Evolutionary conservation across 805 yeast species (phyloP).

Genomic region (Zygotorulaspora florentina): DNA sequence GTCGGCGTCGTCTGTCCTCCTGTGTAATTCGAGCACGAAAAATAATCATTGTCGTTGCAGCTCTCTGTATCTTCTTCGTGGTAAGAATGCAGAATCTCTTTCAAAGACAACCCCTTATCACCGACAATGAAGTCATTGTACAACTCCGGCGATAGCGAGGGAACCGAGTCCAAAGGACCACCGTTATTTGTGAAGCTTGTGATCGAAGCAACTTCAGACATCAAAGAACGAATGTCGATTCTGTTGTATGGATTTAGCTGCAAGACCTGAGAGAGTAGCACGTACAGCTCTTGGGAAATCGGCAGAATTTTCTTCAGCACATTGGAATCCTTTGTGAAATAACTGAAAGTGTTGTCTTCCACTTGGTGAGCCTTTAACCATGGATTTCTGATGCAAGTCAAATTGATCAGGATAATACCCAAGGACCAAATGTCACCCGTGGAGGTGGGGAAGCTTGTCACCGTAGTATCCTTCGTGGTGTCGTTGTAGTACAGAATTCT

Average conservation of each 20-base stretch:
- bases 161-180: conserved; percentile 29
- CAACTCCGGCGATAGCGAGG: conserved; percentile 16
- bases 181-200: conserved; percentile 26
- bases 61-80: conserved; percentile 13
- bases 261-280: conserved; percentile 40
- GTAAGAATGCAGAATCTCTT: conserved; percentile 16
- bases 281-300: conserved; percentile 57
- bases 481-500: conserved; percentile 38
- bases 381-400: conserved; percentile 81
- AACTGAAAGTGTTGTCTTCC: conserved; percentile 60
- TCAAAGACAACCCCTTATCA: conserved; percentile 18
- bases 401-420: conserved; percentile 73
- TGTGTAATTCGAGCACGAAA: conserved; percentile 10
- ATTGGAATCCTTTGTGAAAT: conserved; percentile 51
- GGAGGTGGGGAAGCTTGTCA: conserved; percentile 48
- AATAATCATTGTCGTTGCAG: conserved; percentile 12
- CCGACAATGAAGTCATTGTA: conserved; percentile 18
- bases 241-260: conserved; percentile 35
- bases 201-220: conserved; percentile 23
- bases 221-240: conserved; percentile 21
- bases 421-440: conserved; percentile 87
- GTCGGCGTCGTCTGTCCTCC: conserved; percentile 9
- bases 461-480: conserved; percentile 28
- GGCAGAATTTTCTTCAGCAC: conserved; percentile 68
- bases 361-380: conserved; percentile 75